phyloP scores from a whole-genome alignment of 2,329 filamentous ascomycete genomes.

The Raffaelea ambrosiae region DNA sequence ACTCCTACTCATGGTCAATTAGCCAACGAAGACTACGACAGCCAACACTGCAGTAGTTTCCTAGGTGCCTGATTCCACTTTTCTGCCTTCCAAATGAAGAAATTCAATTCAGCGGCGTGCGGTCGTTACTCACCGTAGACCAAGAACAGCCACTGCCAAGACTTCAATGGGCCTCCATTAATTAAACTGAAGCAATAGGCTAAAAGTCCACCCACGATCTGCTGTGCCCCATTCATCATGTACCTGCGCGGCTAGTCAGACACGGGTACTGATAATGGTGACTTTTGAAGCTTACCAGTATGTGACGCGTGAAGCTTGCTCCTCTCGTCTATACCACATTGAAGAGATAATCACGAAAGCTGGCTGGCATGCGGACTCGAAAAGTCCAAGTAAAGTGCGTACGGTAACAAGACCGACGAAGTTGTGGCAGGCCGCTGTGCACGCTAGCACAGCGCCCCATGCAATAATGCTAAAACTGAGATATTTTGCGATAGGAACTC shows the following conservation, averaged over 20 bases:
- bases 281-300: too few relatives aligned
- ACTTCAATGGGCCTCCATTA: constrained; percentile 44
- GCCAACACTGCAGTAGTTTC: too few relatives aligned
- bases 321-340: constrained; percentile 64
- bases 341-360: constrained; percentile 57
- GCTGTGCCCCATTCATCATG: constrained; percentile 69
- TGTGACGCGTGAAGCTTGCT: constrained; percentile 58
- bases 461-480: constrained; percentile 54
- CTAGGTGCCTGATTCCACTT: too few relatives aligned
- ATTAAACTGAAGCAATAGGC: constrained; percentile 56
- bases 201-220: constrained; percentile 62
- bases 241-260: too few relatives aligned
- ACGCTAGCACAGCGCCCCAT: constrained; percentile 55
- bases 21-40: too few relatives aligned
- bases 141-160: constrained; percentile 64
- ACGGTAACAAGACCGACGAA: constrained; percentile 52
- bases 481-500: constrained; percentile 60
- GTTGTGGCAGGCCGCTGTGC: constrained; percentile 28
- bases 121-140: constrained; percentile 55
- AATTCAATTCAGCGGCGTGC: too few relatives aligned
- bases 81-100: too few relatives aligned
- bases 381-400: constrained; percentile 60
- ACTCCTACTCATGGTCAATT: too few relatives aligned
- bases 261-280: too few relatives aligned
- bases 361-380: constrained; percentile 63